phyloP scores from a whole-genome alignment of 2,329 filamentous ascomycete species.

The Neophaeococcomyces mojaviensis region DNA sequence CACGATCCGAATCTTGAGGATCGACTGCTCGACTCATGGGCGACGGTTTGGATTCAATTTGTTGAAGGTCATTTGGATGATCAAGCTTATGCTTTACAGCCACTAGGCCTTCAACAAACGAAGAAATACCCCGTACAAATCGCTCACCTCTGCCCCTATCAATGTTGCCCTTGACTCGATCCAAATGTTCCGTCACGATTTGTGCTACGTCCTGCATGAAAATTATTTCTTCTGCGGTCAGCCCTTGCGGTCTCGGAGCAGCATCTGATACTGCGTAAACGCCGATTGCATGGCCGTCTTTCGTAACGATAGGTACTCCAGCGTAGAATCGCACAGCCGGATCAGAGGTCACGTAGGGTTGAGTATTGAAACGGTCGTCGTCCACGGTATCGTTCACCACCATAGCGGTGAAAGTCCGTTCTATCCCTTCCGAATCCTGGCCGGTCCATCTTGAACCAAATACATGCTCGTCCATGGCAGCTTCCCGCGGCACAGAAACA shows the following conservation, averaged over 20 bases:
- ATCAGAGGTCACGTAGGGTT: conserved; percentile 29
- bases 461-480: conserved; percentile 24
- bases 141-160: conserved; percentile 47
- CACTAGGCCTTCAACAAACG: conserved; percentile 43
- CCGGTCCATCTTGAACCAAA: conserved; percentile 13
- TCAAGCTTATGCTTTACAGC: conserved; percentile 28
- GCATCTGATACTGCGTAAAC: conserved; percentile 54
- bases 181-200: conserved; percentile 55
- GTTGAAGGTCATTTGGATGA: conserved; percentile 11
- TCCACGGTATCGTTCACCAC: conserved; percentile 34
- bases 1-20: not conserved
- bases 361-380: conserved; percentile 32
- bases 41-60: not conserved
- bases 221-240: conserved; percentile 42
- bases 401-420: conserved; percentile 15
- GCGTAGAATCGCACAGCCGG: conserved; percentile 45
- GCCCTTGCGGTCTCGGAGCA: conserved; percentile 41
- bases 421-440: conserved; percentile 13
- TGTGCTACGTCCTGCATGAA: conserved; percentile 51
- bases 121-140: conserved; percentile 48
- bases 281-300: conserved; percentile 52
- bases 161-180: conserved; percentile 46
- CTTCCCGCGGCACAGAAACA: conserved; percentile 25
- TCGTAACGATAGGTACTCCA: conserved; percentile 54
- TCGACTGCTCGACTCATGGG: conserved; percentile 2